Evolutionary conservation across 2,329 filamentous ascomycete genomes (phyloP).

Genomic region (Exophiala sp.): DNA sequence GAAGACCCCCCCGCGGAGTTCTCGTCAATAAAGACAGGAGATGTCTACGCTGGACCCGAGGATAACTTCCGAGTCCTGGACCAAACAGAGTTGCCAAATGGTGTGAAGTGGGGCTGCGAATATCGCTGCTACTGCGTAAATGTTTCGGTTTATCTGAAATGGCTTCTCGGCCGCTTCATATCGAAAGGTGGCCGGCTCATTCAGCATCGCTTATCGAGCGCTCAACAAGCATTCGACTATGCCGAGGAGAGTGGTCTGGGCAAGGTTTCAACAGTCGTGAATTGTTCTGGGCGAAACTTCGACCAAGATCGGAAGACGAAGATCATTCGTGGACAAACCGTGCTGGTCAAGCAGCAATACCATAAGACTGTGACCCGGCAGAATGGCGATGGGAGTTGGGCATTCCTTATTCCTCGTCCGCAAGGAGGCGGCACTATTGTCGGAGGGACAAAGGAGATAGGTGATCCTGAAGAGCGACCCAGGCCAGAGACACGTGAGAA

Average conservation of each 20-base stretch:
- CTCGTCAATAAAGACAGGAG: conserved; percentile 30
- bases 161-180: conserved; percentile 41
- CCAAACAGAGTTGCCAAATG: conserved; percentile 29
- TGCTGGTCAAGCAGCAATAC: conserved; percentile 45
- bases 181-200: conserved; percentile 36
- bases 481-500: conserved; percentile 45
- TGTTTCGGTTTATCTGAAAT: conserved; percentile 41
- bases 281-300: conserved; percentile 46
- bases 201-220: conserved; percentile 26
- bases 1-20: conserved; percentile 33
- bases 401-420: conserved; percentile 60
- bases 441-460: conserved; percentile 62
- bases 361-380: conserved; percentile 56
- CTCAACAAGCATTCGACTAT: conserved; percentile 39
- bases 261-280: conserved; percentile 39
- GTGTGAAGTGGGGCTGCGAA: conserved; percentile 40
- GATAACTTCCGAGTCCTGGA: conserved; percentile 36
- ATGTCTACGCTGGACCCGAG: conserved; percentile 31
- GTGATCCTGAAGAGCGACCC: conserved; percentile 54
- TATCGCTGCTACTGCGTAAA: conserved; percentile 45
- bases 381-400: conserved; percentile 60
- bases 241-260: conserved; percentile 12
- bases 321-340: conserved; percentile 47
- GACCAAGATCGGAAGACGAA: conserved; percentile 39
- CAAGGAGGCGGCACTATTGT: conserved; percentile 63